Conservation (phyloP, 306 rosid species). For the Ceratonia siliqua region DNA sequence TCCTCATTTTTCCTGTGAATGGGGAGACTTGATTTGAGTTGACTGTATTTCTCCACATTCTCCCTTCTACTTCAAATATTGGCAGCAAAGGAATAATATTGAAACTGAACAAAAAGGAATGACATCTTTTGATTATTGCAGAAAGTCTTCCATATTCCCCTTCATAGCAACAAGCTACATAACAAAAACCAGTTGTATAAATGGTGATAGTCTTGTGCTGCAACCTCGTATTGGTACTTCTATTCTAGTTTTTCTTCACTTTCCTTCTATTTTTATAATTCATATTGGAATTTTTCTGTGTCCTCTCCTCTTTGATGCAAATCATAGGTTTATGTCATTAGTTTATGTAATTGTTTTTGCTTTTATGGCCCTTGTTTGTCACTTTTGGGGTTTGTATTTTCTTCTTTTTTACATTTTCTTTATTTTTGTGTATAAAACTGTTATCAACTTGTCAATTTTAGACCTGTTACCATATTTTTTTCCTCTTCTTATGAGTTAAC, state of each 20-base stretch:
- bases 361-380: neutral
- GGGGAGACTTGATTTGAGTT: too few species aligned
- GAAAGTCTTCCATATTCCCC: too few species aligned
- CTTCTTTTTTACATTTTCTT: neutral
- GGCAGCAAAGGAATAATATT: too few species aligned
- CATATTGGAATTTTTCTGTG: conserved; percentile 16
- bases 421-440: neutral
- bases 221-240: neutral
- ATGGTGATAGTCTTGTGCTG: conserved; percentile 43
- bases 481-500: neutral
- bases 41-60: too few species aligned
- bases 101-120: too few species aligned
- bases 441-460: too few species aligned
- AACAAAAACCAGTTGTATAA: conserved; percentile 30
- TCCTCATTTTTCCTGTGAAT: too few species aligned
- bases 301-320: neutral
- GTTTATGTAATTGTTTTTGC: neutral
- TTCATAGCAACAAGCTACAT: neutral
- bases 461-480: neutral
- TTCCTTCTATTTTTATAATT: neutral
- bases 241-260: neutral
- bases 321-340: conserved; percentile 17
- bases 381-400: neutral
- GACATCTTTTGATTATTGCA: too few species aligned
- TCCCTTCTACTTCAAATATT: too few species aligned